Evolutionary conservation across 257 asterid genomes (phyloP).

Genomic region (Solanum piurae): DNA sequence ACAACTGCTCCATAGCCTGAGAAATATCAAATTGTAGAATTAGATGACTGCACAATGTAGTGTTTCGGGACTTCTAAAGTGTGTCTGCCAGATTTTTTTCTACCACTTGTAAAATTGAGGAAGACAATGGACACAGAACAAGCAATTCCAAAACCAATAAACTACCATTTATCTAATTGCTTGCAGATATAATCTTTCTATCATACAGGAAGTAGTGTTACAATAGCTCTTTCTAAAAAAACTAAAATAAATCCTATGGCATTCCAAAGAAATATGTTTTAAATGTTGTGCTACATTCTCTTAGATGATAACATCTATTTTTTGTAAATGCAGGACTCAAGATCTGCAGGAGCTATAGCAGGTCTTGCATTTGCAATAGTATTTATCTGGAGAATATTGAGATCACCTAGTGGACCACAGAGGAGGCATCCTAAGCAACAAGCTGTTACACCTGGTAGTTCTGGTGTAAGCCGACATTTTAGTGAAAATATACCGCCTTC

Average conservation of each 20-base stretch:
- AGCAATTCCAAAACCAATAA: neutral
- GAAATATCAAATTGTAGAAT: neutral
- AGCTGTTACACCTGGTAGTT: slow-evolving; percentile 40
- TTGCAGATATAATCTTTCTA: neutral
- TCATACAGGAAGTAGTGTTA: neutral
- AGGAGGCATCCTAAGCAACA: slow-evolving; percentile 62
- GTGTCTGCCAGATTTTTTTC: neutral
- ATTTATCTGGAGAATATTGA: slow-evolving; percentile 74
- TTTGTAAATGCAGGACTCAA: slow-evolving; percentile 45
- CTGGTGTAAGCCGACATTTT: slow-evolving; percentile 33
- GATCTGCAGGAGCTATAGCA: slow-evolving; percentile 73
- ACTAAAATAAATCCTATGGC: neutral
- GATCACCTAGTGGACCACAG: slow-evolving; percentile 57
- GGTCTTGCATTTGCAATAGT: slow-evolving; percentile 77
- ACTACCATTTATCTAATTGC: neutral
- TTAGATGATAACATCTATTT: neutral
- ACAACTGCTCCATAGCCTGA: neutral
- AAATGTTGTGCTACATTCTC: neutral
- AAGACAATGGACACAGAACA: neutral
- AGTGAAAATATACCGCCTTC: slow-evolving; percentile 24
- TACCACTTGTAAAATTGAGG: neutral
- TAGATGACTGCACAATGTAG: neutral
- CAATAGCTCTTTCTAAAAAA: neutral
- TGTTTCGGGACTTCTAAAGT: neutral
- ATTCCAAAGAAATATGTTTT: neutral